Percentiles rank a stretch among this genome's conserved stretches.
phyloP scores from a whole-genome alignment of 2,329 filamentous ascomycete genomes.

The Aspergillus viridinutans region DNA sequence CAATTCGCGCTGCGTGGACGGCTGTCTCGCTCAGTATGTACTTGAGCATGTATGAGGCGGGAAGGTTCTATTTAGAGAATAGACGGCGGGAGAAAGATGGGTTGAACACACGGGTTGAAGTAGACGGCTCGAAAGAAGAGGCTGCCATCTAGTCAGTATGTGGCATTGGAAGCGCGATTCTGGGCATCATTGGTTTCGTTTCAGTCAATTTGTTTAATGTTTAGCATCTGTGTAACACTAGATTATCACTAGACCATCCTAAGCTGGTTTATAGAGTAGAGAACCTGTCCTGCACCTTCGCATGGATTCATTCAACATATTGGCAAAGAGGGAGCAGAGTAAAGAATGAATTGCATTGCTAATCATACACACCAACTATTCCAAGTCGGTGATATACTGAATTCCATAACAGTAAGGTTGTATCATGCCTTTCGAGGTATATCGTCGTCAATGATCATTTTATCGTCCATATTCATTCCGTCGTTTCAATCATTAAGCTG shows the following conservation, averaged over 20 bases:
- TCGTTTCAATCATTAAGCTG: constrained; percentile 9
- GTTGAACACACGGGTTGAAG: not conserved
- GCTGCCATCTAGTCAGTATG: constrained; percentile 1
- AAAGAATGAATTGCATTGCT: not conserved
- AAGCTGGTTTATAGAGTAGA: not conserved
- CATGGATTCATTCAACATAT: not conserved
- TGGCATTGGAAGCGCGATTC: not conserved
- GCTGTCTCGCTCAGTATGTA: constrained; percentile 79
- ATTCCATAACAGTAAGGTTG: not conserved
- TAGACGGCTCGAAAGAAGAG: constrained; percentile 1
- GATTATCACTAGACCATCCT: not conserved
- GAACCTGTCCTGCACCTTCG: not conserved
- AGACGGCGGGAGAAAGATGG: constrained; percentile 19
- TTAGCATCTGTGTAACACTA: not conserved
- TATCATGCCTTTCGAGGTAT: not conserved
- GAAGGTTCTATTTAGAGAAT: constrained; percentile 57
- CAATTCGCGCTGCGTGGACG: constrained; percentile 73
- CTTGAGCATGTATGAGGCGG: constrained; percentile 79
- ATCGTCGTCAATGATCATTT: constrained; percentile 3
- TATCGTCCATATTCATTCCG: constrained; percentile 3
- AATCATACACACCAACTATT: not conserved
- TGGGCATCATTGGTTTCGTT: not conserved
- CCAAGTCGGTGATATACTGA: not conserved
- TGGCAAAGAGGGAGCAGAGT: not conserved
- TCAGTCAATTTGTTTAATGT: not conserved